phyloP scores from a whole-genome alignment of 2,329 filamentous ascomycete genomes.

The Sporothrix curviconia region DNA sequence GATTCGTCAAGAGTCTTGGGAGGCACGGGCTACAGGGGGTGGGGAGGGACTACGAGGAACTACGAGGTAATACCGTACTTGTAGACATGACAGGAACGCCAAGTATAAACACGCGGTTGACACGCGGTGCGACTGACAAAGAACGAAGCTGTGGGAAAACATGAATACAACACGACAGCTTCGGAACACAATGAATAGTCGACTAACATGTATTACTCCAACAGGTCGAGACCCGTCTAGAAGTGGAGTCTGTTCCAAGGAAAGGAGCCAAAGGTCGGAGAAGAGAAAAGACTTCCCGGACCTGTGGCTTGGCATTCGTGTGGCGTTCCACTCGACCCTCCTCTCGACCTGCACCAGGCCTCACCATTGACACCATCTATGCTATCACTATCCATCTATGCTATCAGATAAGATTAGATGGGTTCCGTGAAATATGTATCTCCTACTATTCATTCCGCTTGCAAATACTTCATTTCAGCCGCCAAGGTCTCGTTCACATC shows the following conservation, averaged over 20 bases:
- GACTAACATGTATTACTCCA: neutral
- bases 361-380: slow-evolving; percentile 2
- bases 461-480: neutral
- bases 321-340: neutral
- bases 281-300: no score
- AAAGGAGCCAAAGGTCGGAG: no score
- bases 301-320: neutral
- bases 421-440: neutral
- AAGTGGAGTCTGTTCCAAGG: no score
- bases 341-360: neutral
- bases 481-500: neutral
- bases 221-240: no score
- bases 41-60: neutral
- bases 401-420: slow-evolving; percentile 15
- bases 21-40: neutral
- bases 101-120: neutral
- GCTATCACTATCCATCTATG: slow-evolving; percentile 7
- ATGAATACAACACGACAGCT: neutral
- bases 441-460: neutral
- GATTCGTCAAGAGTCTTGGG: neutral
- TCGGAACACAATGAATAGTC: no score
- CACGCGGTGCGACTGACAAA: neutral
- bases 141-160: neutral
- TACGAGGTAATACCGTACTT: neutral
- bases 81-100: neutral